Base-by-base conservation (phyloP, 2,329 filamentous ascomycete species). In the Teratosphaeria zuluensis region DNA sequence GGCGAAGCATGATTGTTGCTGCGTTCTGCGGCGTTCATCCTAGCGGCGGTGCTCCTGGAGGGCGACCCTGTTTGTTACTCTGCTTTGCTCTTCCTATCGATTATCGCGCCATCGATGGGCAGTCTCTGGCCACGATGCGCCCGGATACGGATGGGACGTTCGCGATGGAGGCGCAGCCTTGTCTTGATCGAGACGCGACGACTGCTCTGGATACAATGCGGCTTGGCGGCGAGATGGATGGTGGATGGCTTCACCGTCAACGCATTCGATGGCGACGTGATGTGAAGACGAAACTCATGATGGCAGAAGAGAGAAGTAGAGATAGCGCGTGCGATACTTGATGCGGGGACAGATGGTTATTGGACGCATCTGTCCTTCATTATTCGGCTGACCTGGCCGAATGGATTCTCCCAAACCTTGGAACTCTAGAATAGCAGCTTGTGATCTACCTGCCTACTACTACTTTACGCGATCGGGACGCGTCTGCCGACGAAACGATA, bases 1-100 rank as follows among this genome's bases (percentile, higher is more conserved):
- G 70, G 70, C 58, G 72, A 69, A 63, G 69, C 69, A 64, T 68
- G 67, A 61, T 66, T 67, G 56, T 55, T 62, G 14, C 28, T 16
- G 56, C 57, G 54, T 35, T 9, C 33, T 56, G 53, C 57, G 58
- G 46, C 61, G 11, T 66, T 61, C 64, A 65, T 65, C 35, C 51
- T 56, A 54, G 32, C 55, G 55, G 52, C 54, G 28, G 59, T 59
- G 35, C 54, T 54, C 31, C 53, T 51, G 1, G 32, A 48, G 32
- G 7, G 19, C 53, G 14, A 12, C 30, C 31, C 53, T 16, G 42
- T 19, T 21, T 21, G n/a, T 21, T 19, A 48, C 42, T 16, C n/a
- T 48, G 42, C n/a, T 48, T n/a, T 24, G 16, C n/a, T 19, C 8
- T 19, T 21, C 1, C 19, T 5, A 19, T 48, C 42, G 42, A 48